Conservation (phyloP, 176 grass and related monocot genomes). For the Urochloa ruziziensis region DNA sequence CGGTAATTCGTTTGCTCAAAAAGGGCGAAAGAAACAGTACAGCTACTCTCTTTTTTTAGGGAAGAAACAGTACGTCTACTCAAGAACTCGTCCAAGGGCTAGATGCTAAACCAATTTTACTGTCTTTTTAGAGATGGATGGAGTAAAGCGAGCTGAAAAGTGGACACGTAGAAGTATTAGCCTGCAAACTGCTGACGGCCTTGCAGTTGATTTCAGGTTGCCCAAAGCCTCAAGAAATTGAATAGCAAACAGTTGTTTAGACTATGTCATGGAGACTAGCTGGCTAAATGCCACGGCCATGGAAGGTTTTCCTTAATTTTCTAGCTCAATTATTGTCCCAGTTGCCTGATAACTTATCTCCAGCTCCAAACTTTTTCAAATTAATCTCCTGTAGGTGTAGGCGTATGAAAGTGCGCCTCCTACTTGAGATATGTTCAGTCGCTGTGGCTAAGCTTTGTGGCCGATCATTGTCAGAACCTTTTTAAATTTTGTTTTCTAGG, state of each 20-base stretch:
- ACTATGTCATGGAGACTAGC: slow-evolving; percentile 11
- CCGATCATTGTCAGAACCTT: slow-evolving; percentile 16
- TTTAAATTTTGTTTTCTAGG: not conserved
- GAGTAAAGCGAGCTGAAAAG: not conserved
- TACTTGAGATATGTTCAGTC: slow-evolving; percentile 22
- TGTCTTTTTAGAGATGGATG: not conserved
- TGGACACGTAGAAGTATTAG: not conserved
- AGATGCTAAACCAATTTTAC: slow-evolving; percentile 8
- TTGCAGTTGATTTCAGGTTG: not conserved
- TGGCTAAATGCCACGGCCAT: slow-evolving; percentile 6
- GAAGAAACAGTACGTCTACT: too few species aligned
- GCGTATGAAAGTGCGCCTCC: slow-evolving; percentile 17
- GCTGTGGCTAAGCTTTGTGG: slow-evolving; percentile 9
- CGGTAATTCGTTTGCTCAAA: not conserved
- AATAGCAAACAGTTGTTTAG: slow-evolving; percentile 6
- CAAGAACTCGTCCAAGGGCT: not conserved
- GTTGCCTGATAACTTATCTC: slow-evolving; percentile 41
- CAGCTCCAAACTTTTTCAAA: slow-evolving; percentile 19
- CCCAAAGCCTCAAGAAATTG: not conserved
- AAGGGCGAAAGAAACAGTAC: not conserved
- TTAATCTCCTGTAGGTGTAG: slow-evolving; percentile 12
- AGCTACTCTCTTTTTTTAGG: too few species aligned
- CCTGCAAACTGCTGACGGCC: slow-evolving; percentile 12
- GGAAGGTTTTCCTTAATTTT: slow-evolving; percentile 13
- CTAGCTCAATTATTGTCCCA: slow-evolving; percentile 44